A percentile compares a stretch with the other conserved stretches of the same genome.
Evolutionary conservation across 768 basidiomycete genomes (phyloP).

Genomic region (Leccinum longicurvipes): DNA sequence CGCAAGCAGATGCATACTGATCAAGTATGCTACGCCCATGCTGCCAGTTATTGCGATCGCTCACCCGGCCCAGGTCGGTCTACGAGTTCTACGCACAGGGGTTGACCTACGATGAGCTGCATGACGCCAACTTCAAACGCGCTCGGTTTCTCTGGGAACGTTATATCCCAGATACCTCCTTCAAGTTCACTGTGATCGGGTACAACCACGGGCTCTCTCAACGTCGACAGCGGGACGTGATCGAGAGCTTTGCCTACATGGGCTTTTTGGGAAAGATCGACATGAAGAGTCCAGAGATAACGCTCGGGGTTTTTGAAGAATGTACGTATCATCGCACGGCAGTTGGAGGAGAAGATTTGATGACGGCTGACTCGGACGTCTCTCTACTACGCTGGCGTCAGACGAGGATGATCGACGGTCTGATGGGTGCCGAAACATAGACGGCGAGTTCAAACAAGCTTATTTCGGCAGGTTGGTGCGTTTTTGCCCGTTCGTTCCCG

Average conservation of each 20-base stretch:
- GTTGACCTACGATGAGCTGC: constrained; percentile 64
- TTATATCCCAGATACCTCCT: constrained; percentile 65
- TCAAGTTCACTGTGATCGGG: constrained; percentile 74
- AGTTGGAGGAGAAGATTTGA: not conserved
- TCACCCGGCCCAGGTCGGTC: constrained; percentile 50
- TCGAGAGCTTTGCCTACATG: constrained; percentile 87
- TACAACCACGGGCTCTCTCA: constrained; percentile 75
- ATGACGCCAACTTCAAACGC: constrained; percentile 47
- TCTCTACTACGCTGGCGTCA: constrained; percentile 17
- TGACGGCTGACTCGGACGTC: not conserved
- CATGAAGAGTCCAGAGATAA: constrained; percentile 74
- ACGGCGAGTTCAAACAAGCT: constrained; percentile 64
- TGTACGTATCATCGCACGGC: constrained; percentile 47
- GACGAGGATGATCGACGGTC: constrained; percentile 52
- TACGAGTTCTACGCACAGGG: constrained; percentile 79
- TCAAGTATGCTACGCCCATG: constrained; percentile 59
- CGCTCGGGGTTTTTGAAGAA: constrained; percentile 79
- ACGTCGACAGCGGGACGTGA: constrained; percentile 57
- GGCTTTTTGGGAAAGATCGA: constrained; percentile 76
- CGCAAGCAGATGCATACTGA: constrained; percentile 72
- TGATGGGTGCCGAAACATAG: constrained; percentile 51
- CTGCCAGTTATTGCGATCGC: not conserved
- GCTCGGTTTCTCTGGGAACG: constrained; percentile 51
- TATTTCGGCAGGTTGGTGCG: constrained; percentile 89
- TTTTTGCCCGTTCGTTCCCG: constrained; percentile 12